Percentiles rank a stretch among this genome's conserved stretches.
phyloP scores from a whole-genome alignment of 148 eudicot genomes.

The Silene latifolia region DNA sequence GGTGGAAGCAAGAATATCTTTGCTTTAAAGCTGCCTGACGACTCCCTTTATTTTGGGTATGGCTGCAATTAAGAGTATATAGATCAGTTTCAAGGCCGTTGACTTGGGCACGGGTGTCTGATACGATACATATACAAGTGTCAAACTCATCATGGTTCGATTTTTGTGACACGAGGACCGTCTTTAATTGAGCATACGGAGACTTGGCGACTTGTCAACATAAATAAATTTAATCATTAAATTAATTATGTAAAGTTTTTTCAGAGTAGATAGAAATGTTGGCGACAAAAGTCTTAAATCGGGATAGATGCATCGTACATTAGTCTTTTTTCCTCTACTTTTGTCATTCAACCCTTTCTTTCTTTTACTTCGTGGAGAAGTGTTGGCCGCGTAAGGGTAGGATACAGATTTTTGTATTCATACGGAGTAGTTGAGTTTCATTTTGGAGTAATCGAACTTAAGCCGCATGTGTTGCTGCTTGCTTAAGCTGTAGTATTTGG shows the following conservation, averaged over 20 bases:
- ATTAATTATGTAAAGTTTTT: background rate
- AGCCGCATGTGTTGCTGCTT: background rate
- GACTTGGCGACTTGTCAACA: background rate
- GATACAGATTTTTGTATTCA: background rate
- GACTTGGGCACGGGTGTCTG: background rate
- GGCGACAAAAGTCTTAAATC: background rate
- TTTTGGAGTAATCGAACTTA: no score
- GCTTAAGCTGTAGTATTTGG: background rate
- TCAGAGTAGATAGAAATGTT: background rate
- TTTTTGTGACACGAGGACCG: background rate
- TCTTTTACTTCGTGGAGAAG: background rate
- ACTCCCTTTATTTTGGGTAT: background rate
- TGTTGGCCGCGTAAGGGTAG: background rate
- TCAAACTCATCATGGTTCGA: background rate
- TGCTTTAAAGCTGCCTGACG: background rate
- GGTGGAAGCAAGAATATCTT: conserved; percentile 5
- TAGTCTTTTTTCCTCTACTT: background rate
- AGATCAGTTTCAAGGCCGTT: background rate
- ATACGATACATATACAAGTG: background rate
- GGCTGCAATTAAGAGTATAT: background rate
- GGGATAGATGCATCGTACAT: background rate
- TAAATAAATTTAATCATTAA: no score
- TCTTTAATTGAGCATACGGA: background rate
- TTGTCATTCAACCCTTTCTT: background rate
- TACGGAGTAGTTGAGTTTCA: background rate